Base-by-base conservation (phyloP, 2,329 filamentous ascomycete species). In the Aspergillus sp. region DNA sequence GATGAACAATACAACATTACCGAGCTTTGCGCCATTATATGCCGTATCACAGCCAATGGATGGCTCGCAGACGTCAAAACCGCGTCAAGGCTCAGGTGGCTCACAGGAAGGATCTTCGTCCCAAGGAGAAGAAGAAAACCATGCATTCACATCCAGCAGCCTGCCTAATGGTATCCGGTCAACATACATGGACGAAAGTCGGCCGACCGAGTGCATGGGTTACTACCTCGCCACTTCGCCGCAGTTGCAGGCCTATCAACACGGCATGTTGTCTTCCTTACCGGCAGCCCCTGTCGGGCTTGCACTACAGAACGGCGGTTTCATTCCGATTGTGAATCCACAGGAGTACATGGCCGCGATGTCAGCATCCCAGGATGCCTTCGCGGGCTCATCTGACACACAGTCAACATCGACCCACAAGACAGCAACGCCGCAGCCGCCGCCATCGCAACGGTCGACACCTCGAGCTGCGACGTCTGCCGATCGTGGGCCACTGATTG, bases 191-290 rank as follows among this genome's bases (percentile, higher is more conserved):
- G 70, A 71, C 49, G 71, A 72, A 46, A 64, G 52, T 47, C 58
- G 67, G 41, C 54, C 65, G 7, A 60, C 68, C n/a, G 73, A 75
- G 43, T 72, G 72, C 53, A 58, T 72, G 51, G 66, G 71, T 19
- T 75, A 75, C 54, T 75, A 74, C 53, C 55, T 75, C 35, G 65
- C 67, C 41, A 70, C 67, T 41, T 69, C 71, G 10, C 68, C 70
- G 20, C 72, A 72, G 43, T 51, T 71, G 41, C 67, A 70, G 46
- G 54, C 65, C 12, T 70, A 69, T 52, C 66, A 70, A 46, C 67
- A 71, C 20, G 67, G 62, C 27, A 56, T 63, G 4, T 63, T 70
- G 50, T 50, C 69, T 15, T 66, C 70, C 17, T 66, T 69, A 13
- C 50, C 71, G 7, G 60, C 69, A 10, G 54, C 65, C 6, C 62